Evolutionary conservation across 768 basidiomycete species (phyloP).

Genomic region (Cystofilobasidium ferigula): DNA sequence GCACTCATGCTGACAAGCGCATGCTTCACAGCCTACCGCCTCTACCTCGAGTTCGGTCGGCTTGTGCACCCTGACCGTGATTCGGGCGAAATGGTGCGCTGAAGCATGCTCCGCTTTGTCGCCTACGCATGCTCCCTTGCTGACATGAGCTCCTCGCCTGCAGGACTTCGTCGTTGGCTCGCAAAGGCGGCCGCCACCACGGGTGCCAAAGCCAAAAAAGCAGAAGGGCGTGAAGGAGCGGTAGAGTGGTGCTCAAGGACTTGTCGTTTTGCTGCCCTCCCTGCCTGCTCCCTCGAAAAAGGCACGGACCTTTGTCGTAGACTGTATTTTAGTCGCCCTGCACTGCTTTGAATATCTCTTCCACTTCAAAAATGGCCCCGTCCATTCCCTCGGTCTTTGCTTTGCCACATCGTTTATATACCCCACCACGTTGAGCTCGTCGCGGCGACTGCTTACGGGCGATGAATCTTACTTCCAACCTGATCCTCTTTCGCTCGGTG

Average conservation of each 20-base stretch:
- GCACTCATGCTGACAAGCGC: constrained; percentile 36
- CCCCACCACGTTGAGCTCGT: too few relatives aligned
- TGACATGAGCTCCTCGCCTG: neutral
- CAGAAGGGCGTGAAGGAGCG: too few relatives aligned
- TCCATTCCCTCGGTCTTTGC: neutral
- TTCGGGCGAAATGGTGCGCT: constrained; percentile 39
- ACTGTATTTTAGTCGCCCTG: too few relatives aligned
- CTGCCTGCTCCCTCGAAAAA: neutral
- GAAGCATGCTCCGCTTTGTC: too few relatives aligned
- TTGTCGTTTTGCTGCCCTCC: too few relatives aligned
- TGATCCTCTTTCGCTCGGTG: too few relatives aligned
- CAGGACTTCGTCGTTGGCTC: neutral
- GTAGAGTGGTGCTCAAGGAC: too few relatives aligned
- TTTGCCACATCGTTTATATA: too few relatives aligned
- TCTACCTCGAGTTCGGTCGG: constrained; percentile 38
- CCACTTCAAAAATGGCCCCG: too few relatives aligned
- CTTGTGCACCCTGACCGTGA: constrained; percentile 36
- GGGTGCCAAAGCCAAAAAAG: neutral
- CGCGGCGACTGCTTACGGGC: too few relatives aligned
- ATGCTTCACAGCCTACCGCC: constrained; percentile 38
- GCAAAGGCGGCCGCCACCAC: neutral
- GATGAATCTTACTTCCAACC: too few relatives aligned
- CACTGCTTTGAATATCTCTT: neutral
- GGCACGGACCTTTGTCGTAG: neutral
- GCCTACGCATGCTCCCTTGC: neutral